Evolutionary conservation across 2,329 filamentous ascomycete genomes (phyloP).

Genomic region (Aspergillus sp.): DNA sequence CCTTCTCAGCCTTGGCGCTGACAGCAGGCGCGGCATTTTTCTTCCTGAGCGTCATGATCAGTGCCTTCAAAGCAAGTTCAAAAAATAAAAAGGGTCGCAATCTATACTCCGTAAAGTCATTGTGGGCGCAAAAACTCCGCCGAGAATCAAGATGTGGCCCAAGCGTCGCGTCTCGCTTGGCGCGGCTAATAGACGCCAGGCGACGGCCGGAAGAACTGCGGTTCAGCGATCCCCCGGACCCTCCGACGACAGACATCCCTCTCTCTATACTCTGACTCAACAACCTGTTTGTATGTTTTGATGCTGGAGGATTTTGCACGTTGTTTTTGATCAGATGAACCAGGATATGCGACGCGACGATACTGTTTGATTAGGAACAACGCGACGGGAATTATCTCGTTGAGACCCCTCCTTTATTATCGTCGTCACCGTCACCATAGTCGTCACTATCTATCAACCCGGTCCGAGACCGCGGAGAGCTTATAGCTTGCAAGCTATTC

Average conservation of each 20-base stretch:
- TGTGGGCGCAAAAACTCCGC: neutral
- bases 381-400: constrained; percentile 12
- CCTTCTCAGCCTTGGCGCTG: constrained; percentile 29
- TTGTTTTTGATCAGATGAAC: neutral
- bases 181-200: constrained; percentile 16
- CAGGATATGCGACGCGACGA: constrained; percentile 11
- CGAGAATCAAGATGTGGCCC: constrained; percentile 33
- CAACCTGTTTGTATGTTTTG: too few relatives aligned
- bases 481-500: neutral
- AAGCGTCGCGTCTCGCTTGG: constrained; percentile 27
- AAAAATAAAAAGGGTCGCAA: constrained; percentile 3
- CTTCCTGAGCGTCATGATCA: constrained; percentile 10
- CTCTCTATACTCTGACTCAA: too few relatives aligned
- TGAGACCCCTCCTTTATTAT: constrained; percentile 10
- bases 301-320: too few relatives aligned
- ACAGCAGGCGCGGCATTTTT: constrained; percentile 13
- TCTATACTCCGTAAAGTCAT: neutral
- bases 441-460: neutral
- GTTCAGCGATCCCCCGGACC: constrained; percentile 13
- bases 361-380: constrained; percentile 10
- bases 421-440: neutral
- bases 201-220: constrained; percentile 11
- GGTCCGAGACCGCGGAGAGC: constrained; percentile 10
- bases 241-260: constrained; percentile 7
- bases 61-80: neutral